Conservation (phyloP, 169 alveolate species). For the Perkinsus chesapeaki region DNA sequence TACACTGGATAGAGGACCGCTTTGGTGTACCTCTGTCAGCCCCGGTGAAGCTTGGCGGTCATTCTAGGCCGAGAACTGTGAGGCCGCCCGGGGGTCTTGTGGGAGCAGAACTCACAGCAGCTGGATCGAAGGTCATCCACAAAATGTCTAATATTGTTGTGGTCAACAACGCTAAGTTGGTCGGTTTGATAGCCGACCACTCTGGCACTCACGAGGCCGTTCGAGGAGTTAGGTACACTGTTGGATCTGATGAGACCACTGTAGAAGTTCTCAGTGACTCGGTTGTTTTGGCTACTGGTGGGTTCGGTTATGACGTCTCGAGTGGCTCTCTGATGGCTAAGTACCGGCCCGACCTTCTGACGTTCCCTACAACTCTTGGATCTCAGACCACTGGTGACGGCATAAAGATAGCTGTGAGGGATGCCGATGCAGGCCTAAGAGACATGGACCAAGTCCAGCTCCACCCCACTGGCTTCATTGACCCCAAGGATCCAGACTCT, state of each 20-base stretch:
- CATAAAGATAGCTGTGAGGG: slow-evolving; percentile 29
- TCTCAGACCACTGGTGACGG: slow-evolving; percentile 36
- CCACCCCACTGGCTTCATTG: slow-evolving; percentile 44
- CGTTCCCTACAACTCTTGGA: slow-evolving; percentile 32
- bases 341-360: slow-evolving; percentile 12
- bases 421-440: slow-evolving; percentile 24
- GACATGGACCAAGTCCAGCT: slow-evolving; percentile 37
- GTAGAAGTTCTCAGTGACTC: background rate
- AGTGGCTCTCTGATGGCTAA: slow-evolving; percentile 28
- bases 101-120: background rate
- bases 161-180: background rate
- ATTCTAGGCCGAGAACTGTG: background rate
- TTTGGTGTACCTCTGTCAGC: background rate
- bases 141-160: background rate
- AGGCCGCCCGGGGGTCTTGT: background rate
- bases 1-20: background rate
- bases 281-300: slow-evolving; percentile 39
- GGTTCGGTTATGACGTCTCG: slow-evolving; percentile 38
- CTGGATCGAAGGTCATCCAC: background rate
- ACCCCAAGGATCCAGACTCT: slow-evolving; percentile 27
- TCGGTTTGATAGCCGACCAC: background rate
- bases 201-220: background rate
- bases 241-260: background rate
- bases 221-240: background rate
- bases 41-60: slow-evolving; percentile 1